Base-by-base conservation (phyloP, 2,329 filamentous ascomycete genomes). In the Raffaelea arxii region DNA sequence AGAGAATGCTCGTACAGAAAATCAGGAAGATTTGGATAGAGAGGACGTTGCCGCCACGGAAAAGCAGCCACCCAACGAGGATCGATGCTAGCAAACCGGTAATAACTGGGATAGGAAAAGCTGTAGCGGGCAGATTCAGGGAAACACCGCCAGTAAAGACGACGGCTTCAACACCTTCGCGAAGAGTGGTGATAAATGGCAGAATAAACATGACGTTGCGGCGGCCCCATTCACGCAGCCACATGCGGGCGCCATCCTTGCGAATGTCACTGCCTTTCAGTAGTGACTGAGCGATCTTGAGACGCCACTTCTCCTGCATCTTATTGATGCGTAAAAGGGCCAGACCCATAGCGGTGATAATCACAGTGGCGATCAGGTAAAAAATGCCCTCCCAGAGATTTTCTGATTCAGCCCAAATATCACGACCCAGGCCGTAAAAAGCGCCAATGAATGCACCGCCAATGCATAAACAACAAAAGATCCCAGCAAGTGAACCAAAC, bases 141-240 rank as follows among this genome's bases (percentile, higher is more conserved):
- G 84, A 83, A 4, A 95, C 87, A 19, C 88, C 89, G n/a, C 86
- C 86, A 45, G 94, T 80, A 62, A 94, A 94, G 22, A 94, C 76
- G 30, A 94, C 82, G 1, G 84, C 86, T 61, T 95, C 89, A 24
- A 94, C 76, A 3, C 88, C 89, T 62, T 94, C 88, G 32, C 89
- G 73, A 14, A 94, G 67, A n/a, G 92, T 83, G 0, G 88, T 94
- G 59, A 94, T 74, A 64, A 94, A 94, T 1, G 89, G 89, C 46
- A 94, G 69, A 40, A 86, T 64, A 61, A 94, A 92, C 84, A 94
- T 87, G 58, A 82, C 79, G 59, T 94, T 92, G 62, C 85, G 88
- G 47, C 53, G 53, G 22, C 46, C 40, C 46, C 48, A 50, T 62
- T 90, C 82, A 19, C 84, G 84, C 52, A 89, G 43, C 57, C 68